Evolutionary conservation across 768 basidiomycete genomes (phyloP), one percentile per base, ranked within the genome.

Genomic region (Pleurotus sapidus): DNA sequence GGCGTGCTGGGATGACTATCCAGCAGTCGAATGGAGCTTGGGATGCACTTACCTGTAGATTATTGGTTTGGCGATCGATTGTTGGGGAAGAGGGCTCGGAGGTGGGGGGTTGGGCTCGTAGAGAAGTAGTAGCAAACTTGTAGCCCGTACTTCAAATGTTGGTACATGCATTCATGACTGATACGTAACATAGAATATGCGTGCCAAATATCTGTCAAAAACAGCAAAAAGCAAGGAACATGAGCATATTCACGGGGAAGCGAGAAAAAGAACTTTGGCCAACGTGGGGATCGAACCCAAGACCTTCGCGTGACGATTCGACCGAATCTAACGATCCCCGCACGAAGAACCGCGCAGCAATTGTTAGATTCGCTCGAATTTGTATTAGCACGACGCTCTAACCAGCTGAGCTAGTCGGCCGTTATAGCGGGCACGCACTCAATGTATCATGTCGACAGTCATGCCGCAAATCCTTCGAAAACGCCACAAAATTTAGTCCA

Each of bases 341-440:
- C 30, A 15, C 30, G 30, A n/a, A 7, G 15, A 30, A 30, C 27
- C 27, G 27, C 27, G 9, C 30, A 3, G 30, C 30, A 34, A 34
- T 34, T 3, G 30, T 7, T 3, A 9, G 9, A 11, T 11, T 34
- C 25, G 18, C 5, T 9, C 12, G 27, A 50, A 50, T 14, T 11
- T 12, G 24, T 54, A 86, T 87, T 89, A 89, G 87, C 84, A 87
- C 87, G 83, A 89, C 87, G 88, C 88, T 89, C 88, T 89, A 89
- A 90, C 88, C 89, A 89, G 77, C 89, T 91, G 88, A 91, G 89
- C 88, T 89, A 90, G 86, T 83, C 88, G 87, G 88, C 88, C 87
- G 6, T 15, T 48, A 18, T 0, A 45, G 4, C 1, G 3, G 3
- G 1, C 0, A 4, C 12, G 11, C 30, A 34, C 42, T 17, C 9